Percentiles rank a stretch among this genome's conserved stretches.
Evolutionary conservation across 1,284 basidiomycete genomes (phyloP).

Genomic region (Ustilago vetiveriae): DNA sequence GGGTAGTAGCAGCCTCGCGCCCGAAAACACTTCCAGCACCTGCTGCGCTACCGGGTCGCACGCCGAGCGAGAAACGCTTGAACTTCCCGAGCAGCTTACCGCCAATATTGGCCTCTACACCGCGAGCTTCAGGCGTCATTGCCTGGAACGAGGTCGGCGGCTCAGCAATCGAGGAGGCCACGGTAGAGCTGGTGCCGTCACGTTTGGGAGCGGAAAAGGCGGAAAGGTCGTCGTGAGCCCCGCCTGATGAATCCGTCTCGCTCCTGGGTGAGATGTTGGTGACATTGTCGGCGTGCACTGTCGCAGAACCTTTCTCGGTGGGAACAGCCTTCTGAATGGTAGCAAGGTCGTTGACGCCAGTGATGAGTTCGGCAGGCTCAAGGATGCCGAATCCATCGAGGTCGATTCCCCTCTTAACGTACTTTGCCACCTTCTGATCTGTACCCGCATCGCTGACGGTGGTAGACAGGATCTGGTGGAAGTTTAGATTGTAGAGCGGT

Average conservation of each 20-base stretch:
- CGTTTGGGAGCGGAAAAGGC: slow-evolving; percentile 31
- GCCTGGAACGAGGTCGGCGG: slow-evolving; percentile 59
- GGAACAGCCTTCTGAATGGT: slow-evolving; percentile 19
- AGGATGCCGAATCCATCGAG: slow-evolving; percentile 67
- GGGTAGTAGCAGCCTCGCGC: slow-evolving; percentile 6
- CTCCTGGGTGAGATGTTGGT: slow-evolving; percentile 17
- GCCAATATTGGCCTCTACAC: slow-evolving; percentile 41
- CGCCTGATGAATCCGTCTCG: slow-evolving; percentile 22
- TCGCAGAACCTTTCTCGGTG: slow-evolving; percentile 4
- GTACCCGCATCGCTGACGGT: slow-evolving; percentile 91
- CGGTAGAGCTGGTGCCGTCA: slow-evolving; percentile 1
- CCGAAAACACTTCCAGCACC: slow-evolving; percentile 7
- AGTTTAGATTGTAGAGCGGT: slow-evolving; percentile 90
- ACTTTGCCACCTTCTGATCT: slow-evolving; percentile 91
- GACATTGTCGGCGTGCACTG: slow-evolving; percentile 7
- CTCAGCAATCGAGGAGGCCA: slow-evolving; percentile 14
- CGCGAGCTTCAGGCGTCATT: slow-evolving; percentile 58
- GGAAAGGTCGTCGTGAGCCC: slow-evolving; percentile 18
- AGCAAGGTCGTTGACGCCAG: slow-evolving; percentile 50
- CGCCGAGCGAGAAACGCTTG: slow-evolving; percentile 48
- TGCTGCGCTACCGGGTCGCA: slow-evolving; percentile 11
- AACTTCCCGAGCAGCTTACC: slow-evolving; percentile 55
- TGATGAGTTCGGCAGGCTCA: slow-evolving; percentile 60
- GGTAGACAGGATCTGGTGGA: slow-evolving; percentile 91
- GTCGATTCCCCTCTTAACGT: slow-evolving; percentile 77